A percentile compares a stretch with the other conserved stretches of the same genome.
Conservation (phyloP, 805 yeast species). For the Ogataea methanolica region DNA sequence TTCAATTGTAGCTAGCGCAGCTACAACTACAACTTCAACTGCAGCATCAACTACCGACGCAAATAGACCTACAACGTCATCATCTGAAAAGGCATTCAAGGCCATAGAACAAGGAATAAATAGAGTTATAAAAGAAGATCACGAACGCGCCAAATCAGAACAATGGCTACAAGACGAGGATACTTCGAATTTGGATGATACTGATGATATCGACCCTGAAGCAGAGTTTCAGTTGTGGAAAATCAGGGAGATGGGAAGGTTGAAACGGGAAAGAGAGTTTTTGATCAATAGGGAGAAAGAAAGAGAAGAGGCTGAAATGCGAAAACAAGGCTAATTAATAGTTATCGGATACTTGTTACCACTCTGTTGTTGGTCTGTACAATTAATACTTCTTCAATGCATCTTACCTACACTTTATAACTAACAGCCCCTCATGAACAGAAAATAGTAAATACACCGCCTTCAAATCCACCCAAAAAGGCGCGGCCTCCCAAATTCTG, state of each 20-base stretch:
- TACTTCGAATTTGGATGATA: conserved; percentile 44
- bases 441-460: too few relatives aligned
- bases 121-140: conserved; percentile 17
- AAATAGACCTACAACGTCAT: background rate
- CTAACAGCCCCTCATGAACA: too few relatives aligned
- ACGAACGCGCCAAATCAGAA: conserved; percentile 16
- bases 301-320: conserved; percentile 18
- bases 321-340: background rate
- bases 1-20: background rate
- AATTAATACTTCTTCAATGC: background rate
- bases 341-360: background rate
- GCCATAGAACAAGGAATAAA: conserved; percentile 25
- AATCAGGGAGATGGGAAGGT: conserved; percentile 25
- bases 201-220: conserved; percentile 54
- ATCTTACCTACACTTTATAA: too few relatives aligned
- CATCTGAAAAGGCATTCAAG: conserved; percentile 14
- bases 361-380: background rate
- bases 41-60: background rate
- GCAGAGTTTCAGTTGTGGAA: conserved; percentile 33
- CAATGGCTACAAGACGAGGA: conserved; percentile 20
- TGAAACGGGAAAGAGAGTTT: conserved; percentile 20
- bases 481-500: too few relatives aligned
- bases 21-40: background rate
- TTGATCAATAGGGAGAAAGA: conserved; percentile 20
- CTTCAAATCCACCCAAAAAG: too few relatives aligned